Conservation (phyloP, 1,284 basidiomycete genomes). For the Pterulicium gracile region DNA sequence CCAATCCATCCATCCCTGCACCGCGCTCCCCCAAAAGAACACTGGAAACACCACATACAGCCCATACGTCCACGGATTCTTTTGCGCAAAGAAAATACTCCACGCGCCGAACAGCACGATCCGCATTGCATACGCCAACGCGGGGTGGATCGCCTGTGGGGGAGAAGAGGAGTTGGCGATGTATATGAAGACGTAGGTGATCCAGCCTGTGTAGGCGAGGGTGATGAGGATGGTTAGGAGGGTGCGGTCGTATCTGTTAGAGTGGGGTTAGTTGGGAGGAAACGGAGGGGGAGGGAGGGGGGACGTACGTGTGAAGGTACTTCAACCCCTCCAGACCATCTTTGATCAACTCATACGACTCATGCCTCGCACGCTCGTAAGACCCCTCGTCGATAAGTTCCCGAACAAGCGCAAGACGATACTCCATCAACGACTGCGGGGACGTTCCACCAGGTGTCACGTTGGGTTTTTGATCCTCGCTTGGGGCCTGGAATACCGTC, state of each 20-base stretch:
- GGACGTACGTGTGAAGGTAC: conserved; percentile 69
- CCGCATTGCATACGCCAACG: no score
- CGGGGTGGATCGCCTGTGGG: no score
- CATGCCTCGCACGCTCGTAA: conserved; percentile 40
- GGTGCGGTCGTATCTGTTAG: conserved; percentile 46
- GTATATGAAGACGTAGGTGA: conserved; percentile 48
- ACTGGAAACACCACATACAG: conserved; percentile 68
- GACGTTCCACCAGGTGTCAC: no score
- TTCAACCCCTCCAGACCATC: conserved; percentile 55
- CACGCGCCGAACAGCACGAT: background rate
- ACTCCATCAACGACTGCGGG: conserved; percentile 16
- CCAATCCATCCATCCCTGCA: conserved; percentile 19
- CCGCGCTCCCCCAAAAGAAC: conserved; percentile 61
- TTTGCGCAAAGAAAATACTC: conserved; percentile 9
- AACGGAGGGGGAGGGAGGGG: background rate
- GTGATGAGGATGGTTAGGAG: conserved; percentile 64
- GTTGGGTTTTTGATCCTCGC: no score
- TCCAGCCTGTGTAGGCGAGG: conserved; percentile 73
- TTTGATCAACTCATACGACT: conserved; percentile 45
- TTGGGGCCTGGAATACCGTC: no score
- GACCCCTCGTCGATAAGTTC: conserved; percentile 28
- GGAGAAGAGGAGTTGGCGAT: conserved; percentile 32
- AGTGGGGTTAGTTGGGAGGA: background rate
- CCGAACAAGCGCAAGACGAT: conserved; percentile 30
- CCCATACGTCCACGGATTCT: conserved; percentile 60